Evolutionary conservation across 768 basidiomycete species (phyloP).

Genomic region (Suillus placidus): DNA sequence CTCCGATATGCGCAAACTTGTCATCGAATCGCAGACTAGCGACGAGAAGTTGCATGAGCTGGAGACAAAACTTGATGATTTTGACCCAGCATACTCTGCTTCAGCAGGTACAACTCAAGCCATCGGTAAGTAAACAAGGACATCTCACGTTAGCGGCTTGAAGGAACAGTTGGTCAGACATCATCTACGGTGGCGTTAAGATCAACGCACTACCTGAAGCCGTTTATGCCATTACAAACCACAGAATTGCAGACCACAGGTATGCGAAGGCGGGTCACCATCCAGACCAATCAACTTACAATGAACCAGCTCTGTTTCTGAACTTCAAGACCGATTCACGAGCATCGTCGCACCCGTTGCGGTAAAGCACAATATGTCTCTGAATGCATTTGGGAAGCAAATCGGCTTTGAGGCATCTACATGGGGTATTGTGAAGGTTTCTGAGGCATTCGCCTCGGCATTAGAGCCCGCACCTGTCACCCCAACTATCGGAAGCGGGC

Average conservation of each 20-base stretch:
- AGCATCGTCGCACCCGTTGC: conserved; percentile 13
- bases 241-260: conserved; percentile 38
- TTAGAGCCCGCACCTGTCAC: conserved; percentile 48
- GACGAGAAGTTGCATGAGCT: conserved; percentile 24
- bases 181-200: conserved; percentile 47
- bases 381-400: conserved; percentile 42
- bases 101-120: conserved; percentile 31
- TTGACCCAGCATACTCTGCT: conserved; percentile 24
- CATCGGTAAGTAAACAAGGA: conserved; percentile 30
- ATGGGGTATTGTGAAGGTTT: conserved; percentile 40
- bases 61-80: conserved; percentile 20
- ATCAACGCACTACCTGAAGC: conserved; percentile 50
- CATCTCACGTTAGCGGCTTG: conserved; percentile 27
- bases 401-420: conserved; percentile 28
- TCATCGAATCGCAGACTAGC: conserved; percentile 25
- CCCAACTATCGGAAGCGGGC: conserved; percentile 38
- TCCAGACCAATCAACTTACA: not conserved
- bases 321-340: conserved; percentile 19
- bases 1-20: conserved; percentile 19
- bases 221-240: conserved; percentile 38
- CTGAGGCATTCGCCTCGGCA: conserved; percentile 37
- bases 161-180: conserved; percentile 39
- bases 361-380: conserved; percentile 43
- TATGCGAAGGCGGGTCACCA: conserved; percentile 9
- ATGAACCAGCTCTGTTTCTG: conserved; percentile 14